Base-by-base conservation (phyloP, 306 rosid species). In the Dryas alaskensis region DNA sequence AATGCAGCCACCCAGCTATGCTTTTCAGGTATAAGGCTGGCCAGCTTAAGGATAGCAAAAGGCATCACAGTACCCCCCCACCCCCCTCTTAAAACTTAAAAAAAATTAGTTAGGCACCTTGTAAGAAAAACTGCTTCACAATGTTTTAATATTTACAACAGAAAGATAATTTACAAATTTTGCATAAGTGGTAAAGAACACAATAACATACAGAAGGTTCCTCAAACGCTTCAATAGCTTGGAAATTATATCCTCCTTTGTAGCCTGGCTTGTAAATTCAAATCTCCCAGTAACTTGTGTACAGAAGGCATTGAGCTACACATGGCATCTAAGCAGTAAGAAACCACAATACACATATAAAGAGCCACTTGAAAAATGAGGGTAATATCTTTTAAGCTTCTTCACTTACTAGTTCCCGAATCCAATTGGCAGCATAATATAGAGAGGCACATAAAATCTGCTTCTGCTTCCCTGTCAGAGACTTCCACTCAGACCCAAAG, bases 381-480 rank as follows among this genome's bases (percentile, higher is more conserved):
- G 19, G 42, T 47, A 60, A 7, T 17, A 42, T 16, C 50, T 60
- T 49, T 10, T 17, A 54, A 45, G 45, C 61, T 50, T 50, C 40
- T 47, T 2, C 63, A 51, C 79, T 55, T 69, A 82, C 85, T 53
- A 82, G 76, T 58, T 82, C 85, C 49, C 82, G 65, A 53, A 82
- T 82, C 85, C 85, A 82, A 72, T 82, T 82, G 70, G 77, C 69
- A n/a, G 82, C 85, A 63, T 82, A 82, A 46, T 69, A 82, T 55
- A 82, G 62, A 45, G 80, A 78, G 27, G 72, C 74, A 60, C 82
- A 78, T 17, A 78, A 13, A 69, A 74, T 71, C n/a, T 82, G 85
- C 45, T 78, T 78, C 70, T 78, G 85, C 78, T 78, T 74, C 63
- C 72, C 70, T 0, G 74, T 64, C 22, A 82, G 78, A 69, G 82